Percentiles rank a stretch among this genome's conserved stretches.
Evolutionary conservation across 768 basidiomycete genomes (phyloP).

Genomic region (Phanerochaete sordida): DNA sequence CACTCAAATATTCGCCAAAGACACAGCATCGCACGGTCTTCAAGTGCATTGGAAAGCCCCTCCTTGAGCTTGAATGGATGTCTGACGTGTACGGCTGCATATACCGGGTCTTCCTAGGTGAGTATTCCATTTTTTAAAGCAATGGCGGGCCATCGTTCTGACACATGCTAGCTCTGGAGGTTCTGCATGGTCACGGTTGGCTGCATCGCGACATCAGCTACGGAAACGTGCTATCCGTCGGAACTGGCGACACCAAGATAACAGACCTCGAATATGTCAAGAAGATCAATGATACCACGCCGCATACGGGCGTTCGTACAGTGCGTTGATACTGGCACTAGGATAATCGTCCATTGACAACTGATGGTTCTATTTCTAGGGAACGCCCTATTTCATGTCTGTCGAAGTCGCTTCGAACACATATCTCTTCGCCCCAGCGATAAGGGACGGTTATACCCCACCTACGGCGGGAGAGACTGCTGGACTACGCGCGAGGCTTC

Average conservation of each 20-base stretch:
- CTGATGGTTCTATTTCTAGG: not conserved
- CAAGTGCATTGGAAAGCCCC: not conserved
- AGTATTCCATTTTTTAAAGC: not conserved
- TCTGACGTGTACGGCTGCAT: not conserved
- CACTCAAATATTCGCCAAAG: not conserved
- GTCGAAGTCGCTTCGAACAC: not conserved
- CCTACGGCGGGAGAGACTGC: no score
- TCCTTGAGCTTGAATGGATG: not conserved
- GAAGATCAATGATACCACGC: not conserved
- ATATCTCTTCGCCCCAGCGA: no score
- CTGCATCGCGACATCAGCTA: constrained; percentile 4
- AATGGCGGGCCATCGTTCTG: not conserved
- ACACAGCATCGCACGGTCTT: constrained; percentile 3
- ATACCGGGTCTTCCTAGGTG: not conserved
- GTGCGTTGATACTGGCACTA: not conserved
- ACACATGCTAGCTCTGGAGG: no score
- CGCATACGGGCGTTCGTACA: not conserved
- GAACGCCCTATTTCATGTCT: not conserved
- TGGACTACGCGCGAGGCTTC: no score
- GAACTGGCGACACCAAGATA: not conserved
- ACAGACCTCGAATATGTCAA: constrained; percentile 3
- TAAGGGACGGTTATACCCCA: no score
- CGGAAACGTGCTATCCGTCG: not conserved
- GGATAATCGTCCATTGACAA: not conserved
- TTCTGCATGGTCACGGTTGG: not conserved